Base-by-base conservation (phyloP, 2,329 filamentous ascomycete species). In the Juglanconis juglandina region DNA sequence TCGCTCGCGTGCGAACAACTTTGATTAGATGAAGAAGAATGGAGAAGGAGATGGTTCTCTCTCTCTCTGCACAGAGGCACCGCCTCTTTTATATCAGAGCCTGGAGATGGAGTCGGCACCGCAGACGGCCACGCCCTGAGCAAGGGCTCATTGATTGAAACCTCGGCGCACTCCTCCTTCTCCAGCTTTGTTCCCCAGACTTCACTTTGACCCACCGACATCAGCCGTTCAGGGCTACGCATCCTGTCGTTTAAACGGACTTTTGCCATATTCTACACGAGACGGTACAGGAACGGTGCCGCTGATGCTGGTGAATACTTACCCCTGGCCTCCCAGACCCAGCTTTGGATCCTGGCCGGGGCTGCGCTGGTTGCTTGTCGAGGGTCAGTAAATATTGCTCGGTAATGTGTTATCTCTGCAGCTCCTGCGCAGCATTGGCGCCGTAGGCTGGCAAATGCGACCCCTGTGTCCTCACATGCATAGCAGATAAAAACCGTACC, bases 191-290 rank as follows among this genome's bases (percentile, higher is more conserved):
- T 52, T 52, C 47, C 39, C 58, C 52, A 55, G 52, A 48, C 39
- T 55, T 52, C 33, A 44, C 32, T 49, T n/a, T 52, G 57, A 49
- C 57, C 57, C 57, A 59, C 57, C 37, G 44, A 49, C 24, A 41
- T 8, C 33, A 30, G 42, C 51, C 37, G n/a, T 49, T 35, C 33
- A 24, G 41, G 2, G 51, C 37, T 46, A 24, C 57, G 53, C 51
- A 46, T 41, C 34, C 9, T 24, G 54, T 59, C 11, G 49, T 5
- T 42, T 11, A 24, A 17, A 50, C 57, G 51, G 42, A 33, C 35
- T 17, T 13, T 34, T 32, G 7, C 33, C 49, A 42, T 13, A 10
- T 11, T n/a, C 51, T 55, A 52, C 50, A 35, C 35, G 32, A 54
- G 35, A 50, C 33, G 42, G 35, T 24, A 44, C 42, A 44, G 44